Evolutionary conservation across 2,329 filamentous ascomycete genomes (phyloP).

Genomic region (Colletotrichum simmondsii): DNA sequence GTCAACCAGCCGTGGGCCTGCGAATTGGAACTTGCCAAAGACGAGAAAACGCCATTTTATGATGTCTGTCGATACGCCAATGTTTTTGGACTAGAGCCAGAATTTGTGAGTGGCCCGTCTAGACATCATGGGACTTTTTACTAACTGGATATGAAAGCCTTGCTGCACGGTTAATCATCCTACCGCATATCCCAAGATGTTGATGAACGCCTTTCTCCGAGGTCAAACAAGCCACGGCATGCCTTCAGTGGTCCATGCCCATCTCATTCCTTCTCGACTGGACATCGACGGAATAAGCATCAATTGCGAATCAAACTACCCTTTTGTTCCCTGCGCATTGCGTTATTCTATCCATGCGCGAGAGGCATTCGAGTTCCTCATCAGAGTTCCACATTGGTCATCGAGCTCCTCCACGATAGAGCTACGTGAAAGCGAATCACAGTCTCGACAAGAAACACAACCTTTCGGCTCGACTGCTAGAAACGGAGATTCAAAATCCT

Average conservation of each 20-base stretch:
- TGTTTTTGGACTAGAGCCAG: slow-evolving; percentile 58
- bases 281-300: slow-evolving; percentile 38
- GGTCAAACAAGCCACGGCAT: not conserved
- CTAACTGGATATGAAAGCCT: slow-evolving; percentile 39
- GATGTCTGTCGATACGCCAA: slow-evolving; percentile 42
- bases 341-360: slow-evolving; percentile 40
- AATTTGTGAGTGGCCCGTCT: slow-evolving; percentile 45
- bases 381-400: slow-evolving; percentile 39
- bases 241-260: not conserved
- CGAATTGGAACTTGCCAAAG: slow-evolving; percentile 45
- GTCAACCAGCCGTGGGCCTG: slow-evolving; percentile 62
- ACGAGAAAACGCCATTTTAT: slow-evolving; percentile 49
- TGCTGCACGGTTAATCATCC: slow-evolving; percentile 70
- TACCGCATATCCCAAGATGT: slow-evolving; percentile 67
- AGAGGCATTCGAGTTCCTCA: slow-evolving; percentile 37
- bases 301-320: slow-evolving; percentile 59
- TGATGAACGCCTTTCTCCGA: slow-evolving; percentile 41
- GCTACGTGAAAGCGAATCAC: not conserved
- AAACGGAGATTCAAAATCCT: not conserved
- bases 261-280: slow-evolving; percentile 1
- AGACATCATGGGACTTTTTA: no score
- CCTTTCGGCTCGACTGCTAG: not conserved
- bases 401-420: not conserved
- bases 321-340: slow-evolving; percentile 39
- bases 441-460: not conserved